Conservation (phyloP, 1,284 basidiomycete species). For the Agaricales sp. region DNA sequence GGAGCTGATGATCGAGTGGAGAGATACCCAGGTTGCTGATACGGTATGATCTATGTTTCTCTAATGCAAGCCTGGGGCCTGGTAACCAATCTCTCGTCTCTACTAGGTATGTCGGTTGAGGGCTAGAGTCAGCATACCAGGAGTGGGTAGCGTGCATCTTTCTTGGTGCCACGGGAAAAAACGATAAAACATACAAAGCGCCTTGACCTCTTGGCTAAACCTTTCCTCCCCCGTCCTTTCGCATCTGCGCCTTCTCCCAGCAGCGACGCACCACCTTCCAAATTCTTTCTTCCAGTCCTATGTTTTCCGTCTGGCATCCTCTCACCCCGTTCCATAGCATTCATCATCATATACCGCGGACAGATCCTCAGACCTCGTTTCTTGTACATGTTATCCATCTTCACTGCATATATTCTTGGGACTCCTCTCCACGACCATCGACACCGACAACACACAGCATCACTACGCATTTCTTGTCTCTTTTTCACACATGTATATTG, state of each 20-base stretch:
- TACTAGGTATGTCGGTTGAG: constrained; percentile 62
- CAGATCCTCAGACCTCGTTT: background rate
- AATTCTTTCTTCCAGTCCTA: no score
- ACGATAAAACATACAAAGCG: constrained; percentile 24
- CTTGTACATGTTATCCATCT: background rate
- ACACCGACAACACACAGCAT: background rate
- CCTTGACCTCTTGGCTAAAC: constrained; percentile 10
- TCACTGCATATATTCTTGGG: background rate
- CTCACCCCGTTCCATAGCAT: background rate
- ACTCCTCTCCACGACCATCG: no score
- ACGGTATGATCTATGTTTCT: constrained; percentile 42
- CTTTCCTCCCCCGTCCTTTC: constrained; percentile 7
- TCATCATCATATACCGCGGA: background rate
- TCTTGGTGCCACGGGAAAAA: constrained; percentile 65
- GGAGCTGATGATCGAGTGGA: constrained; percentile 63
- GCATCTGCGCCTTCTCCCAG: constrained; percentile 6
- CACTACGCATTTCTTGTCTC: background rate
- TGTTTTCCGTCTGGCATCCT: background rate
- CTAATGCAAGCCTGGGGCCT: constrained; percentile 4
- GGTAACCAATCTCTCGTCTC: constrained; percentile 2
- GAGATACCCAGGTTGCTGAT: constrained; percentile 64
- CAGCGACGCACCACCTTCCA: no score
- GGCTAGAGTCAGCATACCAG: constrained; percentile 58
- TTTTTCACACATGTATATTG: background rate
- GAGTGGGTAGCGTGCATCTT: constrained; percentile 65